These are phyloP conservation scores for Xanthoparmelia taractica DNA, from an alignment of 495 filamentous ascomycete genomes.

Conservation along the genomic window DNA sequence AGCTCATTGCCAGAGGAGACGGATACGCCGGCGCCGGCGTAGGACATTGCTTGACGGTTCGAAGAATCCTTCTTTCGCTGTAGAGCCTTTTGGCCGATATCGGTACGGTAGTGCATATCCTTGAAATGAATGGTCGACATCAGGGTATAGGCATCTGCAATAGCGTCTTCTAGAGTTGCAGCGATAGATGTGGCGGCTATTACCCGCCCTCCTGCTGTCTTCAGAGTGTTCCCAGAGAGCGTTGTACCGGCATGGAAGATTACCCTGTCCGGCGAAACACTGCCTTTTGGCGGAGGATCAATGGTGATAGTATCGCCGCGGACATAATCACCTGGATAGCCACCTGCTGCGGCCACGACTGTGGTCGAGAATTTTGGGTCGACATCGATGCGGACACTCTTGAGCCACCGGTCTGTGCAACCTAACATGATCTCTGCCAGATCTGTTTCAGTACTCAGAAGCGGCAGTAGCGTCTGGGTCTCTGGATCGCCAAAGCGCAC, in stretches of 20 bases:
- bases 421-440: conserved; percentile 86
- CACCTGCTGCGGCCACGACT: conserved; percentile 84
- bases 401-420: conserved; percentile 67
- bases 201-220: conserved; percentile 82
- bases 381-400: conserved; percentile 60
- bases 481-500: conserved; percentile 95
- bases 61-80: conserved; percentile 25
- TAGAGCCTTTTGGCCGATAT: conserved; percentile 72
- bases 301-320: conserved; percentile 69
- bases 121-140: conserved; percentile 75
- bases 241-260: conserved; percentile 99
- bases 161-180: conserved; percentile 65
- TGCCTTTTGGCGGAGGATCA: too few relatives aligned
- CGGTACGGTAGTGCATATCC: conserved; percentile 85
- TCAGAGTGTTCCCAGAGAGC: too few relatives aligned
- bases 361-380: conserved; percentile 68
- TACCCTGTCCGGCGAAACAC: too few relatives aligned
- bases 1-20: conserved; percentile 88
- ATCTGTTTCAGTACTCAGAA: conserved; percentile 75
- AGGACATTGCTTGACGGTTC: conserved; percentile 42
- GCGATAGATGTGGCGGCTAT: conserved; percentile 82
- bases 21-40: conserved; percentile 86
- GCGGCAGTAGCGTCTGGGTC: conserved; percentile 82
- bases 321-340: conserved; percentile 82
- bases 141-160: conserved; percentile 73